Percentiles rank a stretch among this genome's conserved stretches.
Conservation (phyloP, 2,329 filamentous ascomycete genomes). For the Colletotrichum costaricense region DNA sequence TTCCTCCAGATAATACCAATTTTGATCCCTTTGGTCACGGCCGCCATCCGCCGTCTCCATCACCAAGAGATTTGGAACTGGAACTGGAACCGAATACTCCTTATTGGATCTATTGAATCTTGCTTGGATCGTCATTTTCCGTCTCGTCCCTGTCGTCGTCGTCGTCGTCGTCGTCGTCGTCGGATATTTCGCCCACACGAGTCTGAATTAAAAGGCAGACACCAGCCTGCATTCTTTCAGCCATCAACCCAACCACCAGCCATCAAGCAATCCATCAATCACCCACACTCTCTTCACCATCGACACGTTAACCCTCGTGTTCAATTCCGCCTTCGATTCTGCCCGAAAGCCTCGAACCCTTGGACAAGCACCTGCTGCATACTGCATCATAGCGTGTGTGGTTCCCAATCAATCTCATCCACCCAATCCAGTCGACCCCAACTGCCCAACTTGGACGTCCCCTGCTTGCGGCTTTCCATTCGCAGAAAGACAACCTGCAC, state of each 20-base stretch:
- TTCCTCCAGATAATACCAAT: neutral
- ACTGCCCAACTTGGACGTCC: slow-evolving; percentile 14
- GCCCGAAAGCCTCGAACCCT: slow-evolving; percentile 33
- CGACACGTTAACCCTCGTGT: slow-evolving; percentile 13
- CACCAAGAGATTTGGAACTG: neutral
- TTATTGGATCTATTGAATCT: slow-evolving; percentile 21
- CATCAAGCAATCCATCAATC: neutral
- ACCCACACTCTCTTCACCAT: neutral
- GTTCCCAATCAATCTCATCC: slow-evolving; percentile 12
- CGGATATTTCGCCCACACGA: slow-evolving; percentile 10
- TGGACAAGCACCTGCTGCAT: slow-evolving; percentile 20
- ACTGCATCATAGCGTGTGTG: slow-evolving; percentile 19
- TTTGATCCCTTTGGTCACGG: neutral
- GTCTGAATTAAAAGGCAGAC: slow-evolving; percentile 21
- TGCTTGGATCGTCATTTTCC: slow-evolving; percentile 9
- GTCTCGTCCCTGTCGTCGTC: no score
- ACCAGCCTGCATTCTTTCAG: slow-evolving; percentile 8
- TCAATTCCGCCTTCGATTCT: slow-evolving; percentile 30
- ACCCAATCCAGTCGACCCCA: slow-evolving; percentile 3
- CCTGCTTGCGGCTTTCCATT: slow-evolving; percentile 34
- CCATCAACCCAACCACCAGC: neutral
- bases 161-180: neutral
- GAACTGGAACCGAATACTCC: neutral
- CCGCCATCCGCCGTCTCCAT: neutral
- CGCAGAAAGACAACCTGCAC: slow-evolving; percentile 31